Evolutionary conservation across 192 early-diverging fungal species (phyloP).

Genomic region (Podila verticillata): DNA sequence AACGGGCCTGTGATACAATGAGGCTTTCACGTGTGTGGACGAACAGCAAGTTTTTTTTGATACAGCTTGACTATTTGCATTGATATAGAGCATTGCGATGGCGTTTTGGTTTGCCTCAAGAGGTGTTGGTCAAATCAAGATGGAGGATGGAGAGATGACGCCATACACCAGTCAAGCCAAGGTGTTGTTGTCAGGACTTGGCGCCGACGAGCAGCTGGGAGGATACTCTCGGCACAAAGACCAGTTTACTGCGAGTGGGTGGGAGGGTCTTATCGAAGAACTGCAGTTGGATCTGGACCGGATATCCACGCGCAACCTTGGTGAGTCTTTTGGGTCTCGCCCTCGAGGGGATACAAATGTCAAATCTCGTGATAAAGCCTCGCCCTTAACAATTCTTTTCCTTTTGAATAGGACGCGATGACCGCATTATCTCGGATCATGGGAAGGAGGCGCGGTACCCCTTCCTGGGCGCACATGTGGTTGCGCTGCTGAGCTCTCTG

Average conservation of each 20-base stretch:
- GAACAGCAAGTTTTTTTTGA: background rate
- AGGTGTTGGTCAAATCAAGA: constrained; percentile 66
- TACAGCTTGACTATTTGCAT: background rate
- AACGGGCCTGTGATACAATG: background rate
- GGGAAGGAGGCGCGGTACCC: constrained; percentile 89
- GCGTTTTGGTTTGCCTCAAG: constrained; percentile 96
- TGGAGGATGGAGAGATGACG: constrained; percentile 18
- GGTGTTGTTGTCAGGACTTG: constrained; percentile 88
- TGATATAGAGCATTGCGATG: constrained; percentile 91
- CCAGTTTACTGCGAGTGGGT: constrained; percentile 71
- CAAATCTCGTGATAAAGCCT: background rate
- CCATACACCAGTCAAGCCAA: constrained; percentile 73
- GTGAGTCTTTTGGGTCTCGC: constrained; percentile 29
- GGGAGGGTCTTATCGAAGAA: constrained; percentile 75
- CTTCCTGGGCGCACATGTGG: constrained; percentile 80
- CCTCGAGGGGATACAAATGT: background rate
- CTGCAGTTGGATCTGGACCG: constrained; percentile 86
- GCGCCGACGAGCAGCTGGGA: constrained; percentile 94
- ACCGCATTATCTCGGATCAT: constrained; percentile 90
- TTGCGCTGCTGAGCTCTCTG: constrained; percentile 67
- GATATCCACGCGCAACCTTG: constrained; percentile 88
- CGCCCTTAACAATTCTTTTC: background rate
- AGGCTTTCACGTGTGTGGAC: background rate
- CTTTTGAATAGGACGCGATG: constrained; percentile 77
- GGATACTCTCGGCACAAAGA: constrained; percentile 91